Conservation (phyloP, 495 filamentous ascomycete species). For the Talaromyces ruber region DNA sequence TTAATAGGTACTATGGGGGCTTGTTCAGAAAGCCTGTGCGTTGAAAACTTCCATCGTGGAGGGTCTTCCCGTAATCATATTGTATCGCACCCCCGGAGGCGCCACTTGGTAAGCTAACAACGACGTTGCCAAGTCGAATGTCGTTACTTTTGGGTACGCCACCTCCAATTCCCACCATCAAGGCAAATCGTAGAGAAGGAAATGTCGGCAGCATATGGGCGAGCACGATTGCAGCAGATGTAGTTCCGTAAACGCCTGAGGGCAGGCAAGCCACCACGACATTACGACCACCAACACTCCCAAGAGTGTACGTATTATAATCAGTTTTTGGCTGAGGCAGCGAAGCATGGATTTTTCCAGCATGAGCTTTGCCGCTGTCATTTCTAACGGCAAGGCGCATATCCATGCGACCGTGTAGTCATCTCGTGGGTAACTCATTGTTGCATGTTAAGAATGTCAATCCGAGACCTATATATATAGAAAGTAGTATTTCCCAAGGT, state of each 20-base stretch:
- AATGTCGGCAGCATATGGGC: conserved; percentile 16
- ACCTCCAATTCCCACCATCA: conserved; percentile 28
- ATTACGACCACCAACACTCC: conserved; percentile 19
- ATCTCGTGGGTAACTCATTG: neutral
- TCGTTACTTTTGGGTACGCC: conserved; percentile 17
- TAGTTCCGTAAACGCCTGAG: conserved; percentile 16
- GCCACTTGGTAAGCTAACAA: conserved; percentile 19
- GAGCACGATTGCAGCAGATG: conserved; percentile 15
- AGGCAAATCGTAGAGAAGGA: conserved; percentile 12
- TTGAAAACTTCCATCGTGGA: conserved; percentile 15
- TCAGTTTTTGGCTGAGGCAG: conserved; percentile 9
- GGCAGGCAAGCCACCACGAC: conserved; percentile 23
- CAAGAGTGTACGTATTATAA: conserved; percentile 23
- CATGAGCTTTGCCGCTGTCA: conserved; percentile 17
- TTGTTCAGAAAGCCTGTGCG: conserved; percentile 23
- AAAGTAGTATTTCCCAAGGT: too few species aligned
- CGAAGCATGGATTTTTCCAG: conserved; percentile 19
- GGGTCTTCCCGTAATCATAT: conserved; percentile 30
- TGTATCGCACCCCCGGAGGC: conserved; percentile 18
- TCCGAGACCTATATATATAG: too few species aligned
- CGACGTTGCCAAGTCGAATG: conserved; percentile 27
- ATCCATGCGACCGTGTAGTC: neutral
- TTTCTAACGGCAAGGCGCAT: conserved; percentile 15
- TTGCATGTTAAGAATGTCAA: too few species aligned
- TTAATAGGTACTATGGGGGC: conserved; percentile 19